Percentiles rank a stretch among this genome's conserved stretches.
phyloP scores from a whole-genome alignment of 2,329 filamentous ascomycete genomes.

The Neofusicoccum kwambonambiense region DNA sequence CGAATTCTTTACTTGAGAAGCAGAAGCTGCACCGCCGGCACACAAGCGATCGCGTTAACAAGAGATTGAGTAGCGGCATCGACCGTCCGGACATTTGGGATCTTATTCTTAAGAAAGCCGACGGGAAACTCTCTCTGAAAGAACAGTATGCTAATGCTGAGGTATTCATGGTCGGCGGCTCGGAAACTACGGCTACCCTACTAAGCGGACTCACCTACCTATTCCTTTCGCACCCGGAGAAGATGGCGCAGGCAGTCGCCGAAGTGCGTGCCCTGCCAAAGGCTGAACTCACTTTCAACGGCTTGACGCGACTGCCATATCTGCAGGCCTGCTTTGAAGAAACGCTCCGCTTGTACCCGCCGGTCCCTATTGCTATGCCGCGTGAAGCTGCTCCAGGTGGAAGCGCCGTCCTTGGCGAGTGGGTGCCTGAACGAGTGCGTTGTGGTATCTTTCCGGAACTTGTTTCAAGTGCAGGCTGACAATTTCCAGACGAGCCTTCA shows the following conservation, averaged over 20 bases:
- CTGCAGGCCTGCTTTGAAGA: too few species aligned
- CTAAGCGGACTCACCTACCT: conserved; percentile 38
- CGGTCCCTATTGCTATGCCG: too few species aligned
- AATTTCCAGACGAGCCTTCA: conserved; percentile 13
- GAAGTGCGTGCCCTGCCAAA: neutral
- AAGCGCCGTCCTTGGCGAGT: too few species aligned
- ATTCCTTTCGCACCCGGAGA: conserved; percentile 22
- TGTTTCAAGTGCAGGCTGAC: neutral
- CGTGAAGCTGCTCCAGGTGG: too few species aligned
- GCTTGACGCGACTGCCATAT: too few species aligned
- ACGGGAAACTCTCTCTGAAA: conserved; percentile 9
- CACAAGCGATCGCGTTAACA: neutral
- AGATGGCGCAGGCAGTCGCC: neutral
- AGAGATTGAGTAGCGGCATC: neutral
- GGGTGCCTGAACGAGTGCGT: too few species aligned
- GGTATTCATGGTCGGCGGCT: conserved; percentile 33
- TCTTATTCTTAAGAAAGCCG: conserved; percentile 25
- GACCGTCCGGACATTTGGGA: conserved; percentile 5
- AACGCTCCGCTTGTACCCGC: too few species aligned
- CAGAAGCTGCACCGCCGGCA: neutral
- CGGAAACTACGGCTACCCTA: conserved; percentile 42
- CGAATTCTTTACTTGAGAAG: neutral
- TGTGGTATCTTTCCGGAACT: too few species aligned
- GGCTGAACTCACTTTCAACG: too few species aligned
- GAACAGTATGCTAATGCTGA: neutral